These are phyloP conservation scores for Populus tomentosa DNA, from an alignment of 441 rosid species.

Conservation along the genomic window DNA sequence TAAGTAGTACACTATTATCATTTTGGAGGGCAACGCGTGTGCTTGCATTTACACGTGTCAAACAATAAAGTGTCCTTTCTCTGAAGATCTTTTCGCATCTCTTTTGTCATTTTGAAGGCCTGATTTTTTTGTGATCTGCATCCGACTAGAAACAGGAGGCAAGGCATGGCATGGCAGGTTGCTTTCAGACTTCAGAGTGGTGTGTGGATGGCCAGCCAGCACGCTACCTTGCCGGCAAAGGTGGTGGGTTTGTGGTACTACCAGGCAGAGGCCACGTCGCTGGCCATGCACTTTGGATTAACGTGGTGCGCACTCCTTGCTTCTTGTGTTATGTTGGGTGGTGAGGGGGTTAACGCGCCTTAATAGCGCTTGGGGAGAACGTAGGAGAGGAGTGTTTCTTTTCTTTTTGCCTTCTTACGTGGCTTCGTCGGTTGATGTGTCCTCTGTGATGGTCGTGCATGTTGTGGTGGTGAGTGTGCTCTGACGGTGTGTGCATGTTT, in stretches of 20 bases:
- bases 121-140: not conserved
- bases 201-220: not conserved
- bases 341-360: not conserved
- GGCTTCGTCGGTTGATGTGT: not conserved
- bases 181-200: not conserved
- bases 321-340: not conserved
- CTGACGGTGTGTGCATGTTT: not conserved
- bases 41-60: slow-evolving; percentile 5
- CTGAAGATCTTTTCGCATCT: not conserved
- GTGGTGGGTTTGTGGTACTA: not conserved
- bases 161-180: not conserved
- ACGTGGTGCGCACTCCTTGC: not conserved
- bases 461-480: not conserved
- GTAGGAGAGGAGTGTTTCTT: not conserved
- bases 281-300: not conserved
- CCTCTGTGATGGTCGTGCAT: not conserved
- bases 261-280: not conserved
- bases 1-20: too few relatives aligned
- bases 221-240: not conserved
- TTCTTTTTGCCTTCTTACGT: not conserved
- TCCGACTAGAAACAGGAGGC: not conserved
- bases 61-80: not conserved
- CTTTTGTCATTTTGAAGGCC: not conserved
- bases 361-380: not conserved
- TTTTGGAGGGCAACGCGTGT: too few relatives aligned